Evolutionary conservation across 2,329 filamentous ascomycete species (phyloP).

Genomic region (Arthroderma sp.): DNA sequence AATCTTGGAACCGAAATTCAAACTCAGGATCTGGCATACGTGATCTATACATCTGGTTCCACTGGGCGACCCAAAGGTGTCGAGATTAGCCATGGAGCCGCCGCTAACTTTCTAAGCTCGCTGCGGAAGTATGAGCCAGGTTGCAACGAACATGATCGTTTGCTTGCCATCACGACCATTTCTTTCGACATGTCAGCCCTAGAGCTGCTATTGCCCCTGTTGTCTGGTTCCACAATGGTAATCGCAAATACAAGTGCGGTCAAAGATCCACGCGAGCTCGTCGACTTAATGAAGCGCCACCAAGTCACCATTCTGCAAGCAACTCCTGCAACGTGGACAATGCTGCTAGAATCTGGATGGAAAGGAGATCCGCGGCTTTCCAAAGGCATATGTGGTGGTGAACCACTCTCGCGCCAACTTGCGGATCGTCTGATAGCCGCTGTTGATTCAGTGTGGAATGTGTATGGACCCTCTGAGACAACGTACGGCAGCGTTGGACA

Average conservation of each 20-base stretch:
- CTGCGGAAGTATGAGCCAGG: slow-evolving; percentile 3
- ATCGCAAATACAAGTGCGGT: slow-evolving; percentile 17
- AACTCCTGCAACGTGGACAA: slow-evolving; percentile 13
- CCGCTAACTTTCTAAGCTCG: slow-evolving; percentile 14
- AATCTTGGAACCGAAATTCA: slow-evolving; percentile 12
- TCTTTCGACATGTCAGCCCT: slow-evolving; percentile 14
- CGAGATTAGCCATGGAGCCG: slow-evolving; percentile 19
- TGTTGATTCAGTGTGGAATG: slow-evolving; percentile 11
- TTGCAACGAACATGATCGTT: slow-evolving; percentile 10
- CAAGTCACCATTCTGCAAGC: slow-evolving; percentile 9
- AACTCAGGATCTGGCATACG: slow-evolving; percentile 23
- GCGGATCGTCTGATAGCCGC: slow-evolving; percentile 11
- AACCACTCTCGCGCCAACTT: neutral
- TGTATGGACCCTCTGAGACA: slow-evolving; percentile 19
- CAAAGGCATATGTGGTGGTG: neutral
- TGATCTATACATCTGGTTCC: slow-evolving; percentile 26
- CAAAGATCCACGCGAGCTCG: slow-evolving; percentile 16
- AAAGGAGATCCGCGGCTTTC: slow-evolving; percentile 1
- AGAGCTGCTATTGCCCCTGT: slow-evolving; percentile 12
- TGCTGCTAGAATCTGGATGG: slow-evolving; percentile 13
- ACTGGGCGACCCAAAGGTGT: slow-evolving; percentile 34
- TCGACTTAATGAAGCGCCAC: slow-evolving; percentile 11
- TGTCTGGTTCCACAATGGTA: slow-evolving; percentile 9
- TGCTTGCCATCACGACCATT: slow-evolving; percentile 16
- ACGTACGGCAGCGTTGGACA: slow-evolving; percentile 11